phyloP scores from a whole-genome alignment of 441 rosid species.

The Erodium trifolium region DNA sequence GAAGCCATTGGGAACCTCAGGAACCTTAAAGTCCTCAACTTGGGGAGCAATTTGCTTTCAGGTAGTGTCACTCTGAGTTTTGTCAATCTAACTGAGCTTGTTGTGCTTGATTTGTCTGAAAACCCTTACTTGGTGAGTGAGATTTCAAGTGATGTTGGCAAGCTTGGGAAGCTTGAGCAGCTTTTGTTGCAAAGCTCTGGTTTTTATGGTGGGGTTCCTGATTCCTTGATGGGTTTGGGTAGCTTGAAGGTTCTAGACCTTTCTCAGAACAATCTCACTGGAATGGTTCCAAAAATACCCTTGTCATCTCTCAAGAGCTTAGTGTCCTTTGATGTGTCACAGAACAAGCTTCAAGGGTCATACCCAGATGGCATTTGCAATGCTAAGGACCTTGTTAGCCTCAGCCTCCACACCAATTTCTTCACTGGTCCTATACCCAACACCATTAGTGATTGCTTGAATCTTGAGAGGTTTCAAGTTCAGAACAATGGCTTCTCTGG shows the following conservation, averaged over 20 bases:
- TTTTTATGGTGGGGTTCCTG: constrained; percentile 51
- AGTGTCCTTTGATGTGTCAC: constrained; percentile 55
- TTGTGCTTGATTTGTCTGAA: constrained; percentile 57
- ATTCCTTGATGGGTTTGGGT: constrained; percentile 37
- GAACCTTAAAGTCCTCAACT: constrained; percentile 46
- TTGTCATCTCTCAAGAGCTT: constrained; percentile 44
- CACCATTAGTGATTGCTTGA: constrained; percentile 40
- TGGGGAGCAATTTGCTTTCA: constrained; percentile 55
- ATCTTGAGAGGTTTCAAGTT: constrained; percentile 55
- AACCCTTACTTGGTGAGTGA: constrained; percentile 41
- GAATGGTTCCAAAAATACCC: constrained; percentile 30
- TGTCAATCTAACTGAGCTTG: constrained; percentile 49
- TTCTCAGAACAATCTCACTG: constrained; percentile 51
- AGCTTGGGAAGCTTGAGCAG: constrained; percentile 47
- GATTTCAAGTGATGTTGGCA: constrained; percentile 47
- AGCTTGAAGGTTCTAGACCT: constrained; percentile 46
- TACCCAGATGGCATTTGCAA: constrained; percentile 50
- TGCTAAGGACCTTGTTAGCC: constrained; percentile 38
- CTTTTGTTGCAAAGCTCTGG: constrained; percentile 51
- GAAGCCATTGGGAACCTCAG: constrained; percentile 39
- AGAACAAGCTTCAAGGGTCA: constrained; percentile 45
- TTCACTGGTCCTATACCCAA: constrained; percentile 42
- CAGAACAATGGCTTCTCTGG: constrained; percentile 57
- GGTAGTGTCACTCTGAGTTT: constrained; percentile 41
- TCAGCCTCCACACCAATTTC: constrained; percentile 52